These are phyloP conservation scores for Blastocrithidia nonstop DNA, from an alignment of 208 protist genomes.

Conservation along the genomic window DNA sequence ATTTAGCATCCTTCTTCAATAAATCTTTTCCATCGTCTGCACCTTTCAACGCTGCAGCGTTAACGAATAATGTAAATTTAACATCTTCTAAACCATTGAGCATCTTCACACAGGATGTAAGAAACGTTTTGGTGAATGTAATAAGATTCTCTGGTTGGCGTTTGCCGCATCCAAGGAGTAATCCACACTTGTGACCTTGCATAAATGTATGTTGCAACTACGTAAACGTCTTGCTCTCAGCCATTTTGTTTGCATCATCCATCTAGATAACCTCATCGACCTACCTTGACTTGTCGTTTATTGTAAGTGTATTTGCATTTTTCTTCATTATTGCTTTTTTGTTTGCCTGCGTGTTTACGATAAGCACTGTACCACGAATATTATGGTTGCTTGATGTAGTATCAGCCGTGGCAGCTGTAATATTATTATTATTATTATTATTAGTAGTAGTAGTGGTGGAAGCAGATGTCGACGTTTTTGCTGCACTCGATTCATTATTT, in stretches of 20 bases:
- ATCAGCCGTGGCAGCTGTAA: too few species aligned
- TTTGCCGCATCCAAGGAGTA: conserved; percentile 24
- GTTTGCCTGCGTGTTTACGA: too few species aligned
- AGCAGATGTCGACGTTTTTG: too few species aligned
- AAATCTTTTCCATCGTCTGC: conserved; percentile 33
- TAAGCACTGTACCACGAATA: too few species aligned
- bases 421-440: too few species aligned
- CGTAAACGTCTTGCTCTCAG: conserved; percentile 8
- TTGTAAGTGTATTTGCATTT: too few species aligned
- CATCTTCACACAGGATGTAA: conserved; percentile 27
- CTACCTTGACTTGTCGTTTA: conserved; percentile 5
- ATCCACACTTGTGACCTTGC: conserved; percentile 33
- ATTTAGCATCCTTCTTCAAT: conserved; percentile 26
- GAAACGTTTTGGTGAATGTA: conserved; percentile 24
- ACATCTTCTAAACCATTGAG: conserved; percentile 11
- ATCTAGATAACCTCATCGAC: conserved; percentile 9
- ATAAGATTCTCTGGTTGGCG: conserved; percentile 12
- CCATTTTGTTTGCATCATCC: neutral
- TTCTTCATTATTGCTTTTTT: too few species aligned
- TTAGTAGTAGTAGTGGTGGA: too few species aligned
- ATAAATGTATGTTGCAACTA: conserved; percentile 41
- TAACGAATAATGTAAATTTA: conserved; percentile 40
- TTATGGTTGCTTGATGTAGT: too few species aligned
- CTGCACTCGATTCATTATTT: too few species aligned
- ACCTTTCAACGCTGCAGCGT: conserved; percentile 32